Evolutionary conservation across 2,329 filamentous ascomycete genomes (phyloP).

Genomic region (Cordyceps javanica): DNA sequence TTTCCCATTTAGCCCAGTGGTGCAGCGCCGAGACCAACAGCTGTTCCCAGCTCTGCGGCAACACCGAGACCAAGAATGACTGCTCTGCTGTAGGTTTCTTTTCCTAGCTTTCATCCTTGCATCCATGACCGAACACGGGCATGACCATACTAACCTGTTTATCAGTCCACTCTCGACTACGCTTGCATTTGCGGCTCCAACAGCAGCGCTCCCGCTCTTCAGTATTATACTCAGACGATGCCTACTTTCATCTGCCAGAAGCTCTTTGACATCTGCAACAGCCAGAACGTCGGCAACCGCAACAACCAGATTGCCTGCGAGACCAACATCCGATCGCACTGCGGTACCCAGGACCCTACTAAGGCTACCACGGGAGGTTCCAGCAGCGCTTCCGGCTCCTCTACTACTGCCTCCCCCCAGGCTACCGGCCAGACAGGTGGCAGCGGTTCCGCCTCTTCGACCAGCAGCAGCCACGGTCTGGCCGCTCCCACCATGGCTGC

Average conservation of each 20-base stretch:
- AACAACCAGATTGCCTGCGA: constrained; percentile 43
- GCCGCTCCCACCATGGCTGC: constrained; percentile 38
- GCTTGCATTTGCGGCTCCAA: constrained; percentile 44
- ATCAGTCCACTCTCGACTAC: constrained; percentile 38
- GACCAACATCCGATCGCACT: constrained; percentile 39
- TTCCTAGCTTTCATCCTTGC: background rate
- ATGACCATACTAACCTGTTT: constrained; percentile 7
- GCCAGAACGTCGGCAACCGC: constrained; percentile 33
- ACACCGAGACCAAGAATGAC: constrained; percentile 31
- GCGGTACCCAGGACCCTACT: constrained; percentile 34
- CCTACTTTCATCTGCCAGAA: constrained; percentile 46
- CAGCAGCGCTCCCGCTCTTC: constrained; percentile 42
- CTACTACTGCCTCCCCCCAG: constrained; percentile 21
- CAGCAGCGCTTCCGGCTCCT: constrained; percentile 15
- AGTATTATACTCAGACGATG: constrained; percentile 48
- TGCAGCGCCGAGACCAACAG: constrained; percentile 46
- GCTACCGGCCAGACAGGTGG: constrained; percentile 18
- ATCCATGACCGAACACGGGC: background rate
- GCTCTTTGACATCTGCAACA: constrained; percentile 43
- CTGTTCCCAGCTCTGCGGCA: constrained; percentile 42
- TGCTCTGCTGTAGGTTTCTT: constrained; percentile 40
- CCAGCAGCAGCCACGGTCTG: constrained; percentile 27
- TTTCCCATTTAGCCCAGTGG: constrained; percentile 38
- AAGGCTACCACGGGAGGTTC: constrained; percentile 24
- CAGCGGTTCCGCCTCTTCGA: constrained; percentile 29